Evolutionary conservation across 768 basidiomycete species (phyloP), one percentile per base, ranked within the genome.

Genomic region (Suillus luteus): DNA sequence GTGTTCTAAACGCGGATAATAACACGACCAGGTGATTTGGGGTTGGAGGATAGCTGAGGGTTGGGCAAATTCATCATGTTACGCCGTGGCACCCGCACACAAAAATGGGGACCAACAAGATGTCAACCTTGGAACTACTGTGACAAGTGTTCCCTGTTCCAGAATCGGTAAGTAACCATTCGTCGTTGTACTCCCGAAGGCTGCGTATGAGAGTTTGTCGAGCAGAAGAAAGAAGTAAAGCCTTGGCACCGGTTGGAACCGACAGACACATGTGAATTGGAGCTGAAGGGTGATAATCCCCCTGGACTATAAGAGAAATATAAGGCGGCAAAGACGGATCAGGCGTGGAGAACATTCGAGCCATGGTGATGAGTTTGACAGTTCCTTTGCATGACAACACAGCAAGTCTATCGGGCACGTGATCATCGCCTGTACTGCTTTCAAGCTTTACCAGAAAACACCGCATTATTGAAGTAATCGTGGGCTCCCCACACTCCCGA

Each of bases 211-310:
- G 75, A 15, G 69, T 66, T n/a, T 76, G 64, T 54, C 83, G 83
- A 10, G 83, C 85, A 1, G 88, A 83, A 22, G 86, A 78, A 35
- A 91, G 68, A 59, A 91, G 70, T 22, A 92, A 61, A 0, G 79
- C 75, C 52, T 75, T 72, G 19, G 74, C 71, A 38, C 66, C 68
- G 12, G 76, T 70, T 24, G 79, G 72, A 10, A 69, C 61, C 0
- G 90, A 89, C 35, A 90, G 73, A 44, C 84, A 81, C 41, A 92
- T 78, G 66, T 90, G 86, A 55, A 93, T 77, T 4, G 90, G 90
- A 6, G 90, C 87, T 4, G 92, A 88, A 22, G 88, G 74, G 59
- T 85, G 86, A 70, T 86, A 89, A 0, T 77, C 64, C 1, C 92
- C 92, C 31, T 83, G 79, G 38, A 93, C 75, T 14, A 93, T 77